Conservation (phyloP, 75 land plant species). For the Cunninghamia lanceolata region DNA sequence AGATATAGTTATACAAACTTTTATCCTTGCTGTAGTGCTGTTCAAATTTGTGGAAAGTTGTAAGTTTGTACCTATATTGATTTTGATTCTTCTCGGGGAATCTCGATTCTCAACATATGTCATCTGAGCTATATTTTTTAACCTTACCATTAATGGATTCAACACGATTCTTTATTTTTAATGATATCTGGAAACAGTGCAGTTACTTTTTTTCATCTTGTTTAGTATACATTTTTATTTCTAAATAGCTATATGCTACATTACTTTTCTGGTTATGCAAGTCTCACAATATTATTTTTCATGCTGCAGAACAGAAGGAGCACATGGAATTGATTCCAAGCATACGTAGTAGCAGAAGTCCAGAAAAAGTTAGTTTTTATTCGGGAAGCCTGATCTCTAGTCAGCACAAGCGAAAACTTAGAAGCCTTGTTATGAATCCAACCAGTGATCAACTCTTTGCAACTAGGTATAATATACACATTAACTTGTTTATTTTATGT, state of each 20-base stretch:
- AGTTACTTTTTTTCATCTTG: not conserved
- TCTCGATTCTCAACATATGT: not conserved
- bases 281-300: not conserved
- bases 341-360: slow-evolving; percentile 27
- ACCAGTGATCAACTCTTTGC: slow-evolving; percentile 65
- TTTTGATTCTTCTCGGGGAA: not conserved
- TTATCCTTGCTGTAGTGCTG: not conserved
- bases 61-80: not conserved
- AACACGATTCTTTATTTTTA: not conserved
- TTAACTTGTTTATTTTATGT: not conserved
- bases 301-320: slow-evolving; percentile 38
- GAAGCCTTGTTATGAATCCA: slow-evolving; percentile 68
- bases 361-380: slow-evolving; percentile 29
- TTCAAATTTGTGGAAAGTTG: not conserved
- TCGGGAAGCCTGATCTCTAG: slow-evolving; percentile 41
- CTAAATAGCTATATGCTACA: not conserved
- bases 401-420: slow-evolving; percentile 82
- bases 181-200: not conserved
- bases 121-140: not conserved
- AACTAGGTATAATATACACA: slow-evolving; percentile 54
- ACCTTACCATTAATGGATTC: not conserved
- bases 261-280: not conserved
- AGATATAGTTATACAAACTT: not conserved
- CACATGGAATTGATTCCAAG: slow-evolving; percentile 62
- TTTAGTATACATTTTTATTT: not conserved